Evolutionary conservation across 2,329 filamentous ascomycete genomes (phyloP).

Genomic region (Fusarium sp.): DNA sequence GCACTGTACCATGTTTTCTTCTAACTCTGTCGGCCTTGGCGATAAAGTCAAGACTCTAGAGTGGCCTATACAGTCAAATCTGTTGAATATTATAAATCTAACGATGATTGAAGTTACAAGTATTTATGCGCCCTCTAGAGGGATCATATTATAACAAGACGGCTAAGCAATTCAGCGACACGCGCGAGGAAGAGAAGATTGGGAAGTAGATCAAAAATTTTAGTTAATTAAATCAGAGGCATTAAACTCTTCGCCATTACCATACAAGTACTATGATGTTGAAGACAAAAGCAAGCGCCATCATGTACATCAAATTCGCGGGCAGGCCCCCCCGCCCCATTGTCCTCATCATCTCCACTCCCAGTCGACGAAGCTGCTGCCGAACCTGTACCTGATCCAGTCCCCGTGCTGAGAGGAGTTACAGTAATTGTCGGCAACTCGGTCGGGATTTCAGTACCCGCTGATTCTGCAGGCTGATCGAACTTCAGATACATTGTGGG

Average conservation of each 20-base stretch:
- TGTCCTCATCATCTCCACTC: neutral
- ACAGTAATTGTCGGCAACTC: neutral
- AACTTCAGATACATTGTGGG: neutral
- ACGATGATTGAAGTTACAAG: too few relatives aligned
- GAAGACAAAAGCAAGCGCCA: too few relatives aligned
- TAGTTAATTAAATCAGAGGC: too few relatives aligned
- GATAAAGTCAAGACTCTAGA: neutral
- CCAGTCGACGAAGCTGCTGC: neutral
- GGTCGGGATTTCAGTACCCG: neutral
- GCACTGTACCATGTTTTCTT: too few relatives aligned
- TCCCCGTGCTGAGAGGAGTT: neutral
- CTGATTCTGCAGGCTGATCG: neutral
- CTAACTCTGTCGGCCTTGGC: neutral
- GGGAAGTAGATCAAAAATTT: too few relatives aligned
- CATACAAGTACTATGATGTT: too few relatives aligned
- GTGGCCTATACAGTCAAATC: neutral
- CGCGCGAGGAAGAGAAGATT: rapidly evolving
- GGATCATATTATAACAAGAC: too few relatives aligned
- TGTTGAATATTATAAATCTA: too few relatives aligned
- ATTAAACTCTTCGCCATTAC: neutral
- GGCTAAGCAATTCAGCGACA: neutral
- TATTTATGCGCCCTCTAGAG: too few relatives aligned
- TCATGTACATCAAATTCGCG: neutral
- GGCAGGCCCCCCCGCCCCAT: neutral
- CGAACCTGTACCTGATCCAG: neutral